Base-by-base conservation (phyloP, 139 green algal genomes). In the Prasinococcaceae sp. region DNA sequence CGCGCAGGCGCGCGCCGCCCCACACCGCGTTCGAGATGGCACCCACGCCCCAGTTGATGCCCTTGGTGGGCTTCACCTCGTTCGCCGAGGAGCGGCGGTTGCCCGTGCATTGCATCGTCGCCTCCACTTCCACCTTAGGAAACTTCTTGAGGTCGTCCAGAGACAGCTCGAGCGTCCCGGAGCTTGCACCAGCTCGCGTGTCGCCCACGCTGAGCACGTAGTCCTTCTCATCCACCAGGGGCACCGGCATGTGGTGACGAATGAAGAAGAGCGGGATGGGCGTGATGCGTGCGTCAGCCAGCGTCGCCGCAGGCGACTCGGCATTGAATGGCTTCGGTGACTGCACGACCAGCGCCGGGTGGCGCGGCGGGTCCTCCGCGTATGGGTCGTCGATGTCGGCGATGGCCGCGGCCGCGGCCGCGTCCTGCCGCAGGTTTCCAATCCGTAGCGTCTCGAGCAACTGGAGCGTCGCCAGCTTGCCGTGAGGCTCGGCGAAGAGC, bases 191-290 rank as follows among this genome's bases (percentile, higher is more conserved):
- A 27, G 14, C 6, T 30, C 42, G 3, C 19, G 0, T 28, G 0
- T 2, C 17, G 32, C 32, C 10, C n/a, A 42, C 29, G 28, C 57
- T 52, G n/a, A 76, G 61, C 10, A 35, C 22, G 49, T 74, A 75
- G 2, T 56, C 41, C 9, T 42, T 53, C 6, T 41, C 30, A 16
- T 82, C 55, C 30, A 86, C 61, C 9, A 68, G 41, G 0, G 84
- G 84, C 24, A 89, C 80, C 0, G 84, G 80, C 43, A 92, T 63
- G 72, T 94, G 84, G 61, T 94, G 84, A 14, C 84, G 61, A 25
- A 88, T 66, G 57, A 79, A 94, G 56, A 88, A 88, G 1, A 93
- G 50, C 10, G 88, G 78, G 22, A 51, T 79, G 36, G 83, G 72
- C 0, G 83, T 93, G 25, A 86, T 50, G n/a, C 70, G 37, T 23